Evolutionary conservation across 768 basidiomycete species (phyloP), one percentile per base, ranked within the genome.

Genomic region (Termitomyces eurrhizus): DNA sequence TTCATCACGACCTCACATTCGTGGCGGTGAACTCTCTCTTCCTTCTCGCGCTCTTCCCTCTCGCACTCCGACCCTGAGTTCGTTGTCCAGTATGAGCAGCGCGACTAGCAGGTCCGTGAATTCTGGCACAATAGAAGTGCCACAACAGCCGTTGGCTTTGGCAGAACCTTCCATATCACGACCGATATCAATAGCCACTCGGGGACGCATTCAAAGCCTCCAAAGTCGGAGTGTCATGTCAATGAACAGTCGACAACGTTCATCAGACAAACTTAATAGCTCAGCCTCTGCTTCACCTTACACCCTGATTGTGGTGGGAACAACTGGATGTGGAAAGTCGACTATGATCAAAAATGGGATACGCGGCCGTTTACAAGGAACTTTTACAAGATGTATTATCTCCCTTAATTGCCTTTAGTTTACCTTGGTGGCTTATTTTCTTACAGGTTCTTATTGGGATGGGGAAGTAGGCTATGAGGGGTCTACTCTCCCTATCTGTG

Each of bases 291-390:
- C 65, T 58, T 64, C 67, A n/a, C 72, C 73, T 51, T 71, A 90
- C 52, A 84, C 86, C 9, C 77, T 98, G 35, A 87, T 88, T 36
- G 86, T 98, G 37, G 80, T 95, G 42, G 96, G 96, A 14, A 81
- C 84, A 13, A 72, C 80, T 42, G 83, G 86, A 37, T 93, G 90
- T 61, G 96, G 95, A 62, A 98, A 98, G 74, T 88, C 92, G 1
- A 84, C 86, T 3, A 81, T 93, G 53, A 90, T 97, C 63, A 78
- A 79, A 39, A 88, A 87, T 69, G 94, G 93, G 12, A 77, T 94
- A 58, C 86, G 83, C 63, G 77, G 80, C 65, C 76, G 78, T 16
- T 75, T 90, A 59, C 69, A 59, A 66, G 65, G 41, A 61, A 64
- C 73, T 42, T 76, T 79, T n/a, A 71, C 74, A 53, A 72, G 70